phyloP scores from a whole-genome alignment of 257 asterid species.

The Solanum piurae region DNA sequence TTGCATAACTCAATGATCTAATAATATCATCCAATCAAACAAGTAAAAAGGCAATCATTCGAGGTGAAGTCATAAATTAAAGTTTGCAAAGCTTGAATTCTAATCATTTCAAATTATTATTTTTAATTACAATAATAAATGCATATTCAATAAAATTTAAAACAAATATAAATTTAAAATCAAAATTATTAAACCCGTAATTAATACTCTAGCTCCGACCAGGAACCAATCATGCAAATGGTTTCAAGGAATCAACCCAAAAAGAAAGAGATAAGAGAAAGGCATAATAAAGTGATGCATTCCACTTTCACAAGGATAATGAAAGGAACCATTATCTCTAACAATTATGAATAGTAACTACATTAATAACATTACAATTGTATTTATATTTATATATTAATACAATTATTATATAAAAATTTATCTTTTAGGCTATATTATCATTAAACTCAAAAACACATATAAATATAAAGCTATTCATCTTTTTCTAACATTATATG shows the following conservation, averaged over 20 bases:
- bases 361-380: background rate
- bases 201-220: background rate
- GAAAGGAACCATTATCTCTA: background rate
- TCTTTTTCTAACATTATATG: background rate
- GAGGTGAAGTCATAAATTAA: accelerated
- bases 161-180: background rate
- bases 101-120: background rate
- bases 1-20: background rate
- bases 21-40: background rate
- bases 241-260: background rate
- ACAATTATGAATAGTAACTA: background rate
- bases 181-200: background rate
- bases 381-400: background rate
- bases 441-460: background rate
- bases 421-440: background rate
- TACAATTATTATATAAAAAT: too few relatives aligned
- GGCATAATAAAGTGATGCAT: background rate
- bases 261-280: background rate
- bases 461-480: background rate
- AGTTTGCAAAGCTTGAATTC: accelerated
- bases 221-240: background rate
- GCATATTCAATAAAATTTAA: background rate
- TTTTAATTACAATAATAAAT: background rate
- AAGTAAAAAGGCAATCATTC: background rate
- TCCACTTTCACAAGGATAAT: background rate